Conservation (phyloP, 2,329 filamentous ascomycete genomes). For the Epichloe typhina region DNA sequence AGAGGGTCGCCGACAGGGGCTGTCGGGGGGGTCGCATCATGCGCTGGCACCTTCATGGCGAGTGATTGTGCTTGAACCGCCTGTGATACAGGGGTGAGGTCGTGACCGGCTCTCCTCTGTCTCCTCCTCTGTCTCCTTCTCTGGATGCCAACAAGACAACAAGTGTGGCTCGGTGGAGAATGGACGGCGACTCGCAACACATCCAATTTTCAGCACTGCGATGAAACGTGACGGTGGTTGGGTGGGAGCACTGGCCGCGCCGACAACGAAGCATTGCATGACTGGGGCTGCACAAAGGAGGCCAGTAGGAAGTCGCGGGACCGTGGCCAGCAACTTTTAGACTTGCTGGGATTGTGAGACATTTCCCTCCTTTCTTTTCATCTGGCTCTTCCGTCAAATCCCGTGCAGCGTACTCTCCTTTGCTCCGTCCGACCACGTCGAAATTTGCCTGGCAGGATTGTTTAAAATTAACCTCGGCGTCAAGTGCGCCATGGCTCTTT, state of each 20-base stretch:
- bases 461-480: neutral
- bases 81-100: slow-evolving; percentile 18
- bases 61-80: slow-evolving; percentile 23
- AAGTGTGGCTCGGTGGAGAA: slow-evolving; percentile 22
- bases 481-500: neutral
- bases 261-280: slow-evolving; percentile 32
- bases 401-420: too few species aligned
- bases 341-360: neutral
- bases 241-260: slow-evolving; percentile 29
- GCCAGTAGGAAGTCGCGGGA: neutral
- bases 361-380: neutral
- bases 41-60: slow-evolving; percentile 31
- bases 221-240: slow-evolving; percentile 14
- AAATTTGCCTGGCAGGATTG: neutral
- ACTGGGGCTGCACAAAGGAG: neutral
- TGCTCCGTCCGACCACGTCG: neutral
- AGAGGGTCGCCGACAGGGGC: slow-evolving; percentile 7
- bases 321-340: neutral
- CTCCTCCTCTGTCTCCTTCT: slow-evolving; percentile 18
- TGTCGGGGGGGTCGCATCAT: slow-evolving; percentile 25
- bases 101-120: slow-evolving; percentile 21
- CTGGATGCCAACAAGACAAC: slow-evolving; percentile 14
- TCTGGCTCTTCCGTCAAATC: neutral
- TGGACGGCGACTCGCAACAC: slow-evolving; percentile 10
- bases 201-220: neutral